These are phyloP conservation scores for Phytomonas sp. DNA, from an alignment of 208 protist species.

Conservation along the genomic window DNA sequence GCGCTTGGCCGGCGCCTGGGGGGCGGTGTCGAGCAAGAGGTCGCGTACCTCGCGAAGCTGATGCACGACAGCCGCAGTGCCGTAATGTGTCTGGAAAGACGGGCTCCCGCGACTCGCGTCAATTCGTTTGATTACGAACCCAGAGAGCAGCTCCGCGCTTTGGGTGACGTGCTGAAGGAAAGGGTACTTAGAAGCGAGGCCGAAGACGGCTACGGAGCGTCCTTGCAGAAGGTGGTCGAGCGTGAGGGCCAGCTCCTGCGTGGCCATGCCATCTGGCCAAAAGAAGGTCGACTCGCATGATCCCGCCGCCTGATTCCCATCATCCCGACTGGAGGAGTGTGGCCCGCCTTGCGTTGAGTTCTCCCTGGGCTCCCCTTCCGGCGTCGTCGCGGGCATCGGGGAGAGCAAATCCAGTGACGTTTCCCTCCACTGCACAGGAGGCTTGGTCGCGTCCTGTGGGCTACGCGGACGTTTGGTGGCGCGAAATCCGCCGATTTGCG, in stretches of 20 bases:
- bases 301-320: neutral
- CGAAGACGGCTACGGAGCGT: slow-evolving; percentile 69
- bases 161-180: slow-evolving; percentile 71
- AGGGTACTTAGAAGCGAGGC: slow-evolving; percentile 63
- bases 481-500: neutral
- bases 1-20: too few species aligned
- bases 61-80: neutral
- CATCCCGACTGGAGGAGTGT: neutral
- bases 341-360: neutral
- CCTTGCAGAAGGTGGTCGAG: slow-evolving; percentile 69
- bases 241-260: slow-evolving; percentile 49
- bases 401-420: slow-evolving; percentile 2
- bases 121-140: slow-evolving; percentile 6
- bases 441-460: neutral
- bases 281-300: slow-evolving; percentile 2
- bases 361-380: neutral
- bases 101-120: slow-evolving; percentile 9
- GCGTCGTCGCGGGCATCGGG: too few species aligned
- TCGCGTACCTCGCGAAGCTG: neutral
- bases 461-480: neutral
- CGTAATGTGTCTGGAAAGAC: neutral
- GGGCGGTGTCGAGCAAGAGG: neutral
- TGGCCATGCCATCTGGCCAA: slow-evolving; percentile 47
- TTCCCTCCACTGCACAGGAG: neutral
- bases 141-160: slow-evolving; percentile 31